Conservation (phyloP, 148 eudicot species). For the Beta vulgaris region DNA sequence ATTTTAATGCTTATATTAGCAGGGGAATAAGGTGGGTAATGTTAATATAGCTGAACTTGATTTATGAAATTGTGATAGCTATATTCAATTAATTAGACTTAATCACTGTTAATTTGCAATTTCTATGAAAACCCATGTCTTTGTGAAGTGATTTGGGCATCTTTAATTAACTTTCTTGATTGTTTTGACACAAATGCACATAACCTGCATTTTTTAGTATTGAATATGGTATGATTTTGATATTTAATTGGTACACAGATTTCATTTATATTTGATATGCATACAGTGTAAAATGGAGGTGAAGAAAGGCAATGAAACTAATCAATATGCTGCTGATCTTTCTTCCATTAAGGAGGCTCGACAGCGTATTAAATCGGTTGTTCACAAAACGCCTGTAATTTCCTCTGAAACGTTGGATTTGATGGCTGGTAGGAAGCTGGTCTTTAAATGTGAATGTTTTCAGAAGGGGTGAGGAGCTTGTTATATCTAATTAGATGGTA, state of each 20-base stretch:
- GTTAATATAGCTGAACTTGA: too few species aligned
- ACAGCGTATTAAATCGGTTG: constrained; percentile 48
- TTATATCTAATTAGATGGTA: not conserved
- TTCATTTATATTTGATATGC: not conserved
- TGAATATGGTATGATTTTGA: not conserved
- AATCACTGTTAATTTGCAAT: too few species aligned
- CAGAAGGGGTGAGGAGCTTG: constrained; percentile 77
- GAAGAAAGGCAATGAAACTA: constrained; percentile 23
- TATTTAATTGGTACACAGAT: not conserved
- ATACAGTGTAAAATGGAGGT: constrained; percentile 36
- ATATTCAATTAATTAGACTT: too few species aligned
- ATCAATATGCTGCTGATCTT: constrained; percentile 74
- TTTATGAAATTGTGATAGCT: too few species aligned
- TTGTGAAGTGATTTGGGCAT: too few species aligned
- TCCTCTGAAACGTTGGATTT: constrained; percentile 68
- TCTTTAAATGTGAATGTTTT: constrained; percentile 93
- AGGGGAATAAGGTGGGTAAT: too few species aligned
- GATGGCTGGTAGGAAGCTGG: constrained; percentile 68
- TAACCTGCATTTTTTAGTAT: not conserved
- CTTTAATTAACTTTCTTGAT: too few species aligned
- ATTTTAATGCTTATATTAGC: too few species aligned
- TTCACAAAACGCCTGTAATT: constrained; percentile 74
- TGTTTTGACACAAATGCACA: too few species aligned
- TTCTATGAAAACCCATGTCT: too few species aligned
- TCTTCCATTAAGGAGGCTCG: constrained; percentile 72